A percentile compares a stretch with the other conserved stretches of the same genome.
phyloP scores from a whole-genome alignment of 495 filamentous ascomycete genomes.

The Talaromyces nanjingensis region DNA sequence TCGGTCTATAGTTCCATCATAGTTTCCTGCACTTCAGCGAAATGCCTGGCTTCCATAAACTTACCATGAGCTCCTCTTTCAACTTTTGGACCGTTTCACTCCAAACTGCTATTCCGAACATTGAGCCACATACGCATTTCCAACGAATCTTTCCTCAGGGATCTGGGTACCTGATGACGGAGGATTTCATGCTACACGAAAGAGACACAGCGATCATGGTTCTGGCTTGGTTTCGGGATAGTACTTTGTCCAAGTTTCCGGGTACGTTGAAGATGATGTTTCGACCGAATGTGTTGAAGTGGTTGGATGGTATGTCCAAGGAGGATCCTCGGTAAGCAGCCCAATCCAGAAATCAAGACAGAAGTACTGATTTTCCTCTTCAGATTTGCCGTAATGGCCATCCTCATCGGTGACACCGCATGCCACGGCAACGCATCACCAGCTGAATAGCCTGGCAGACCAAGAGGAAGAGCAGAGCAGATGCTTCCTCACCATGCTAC shows the following conservation, averaged over 20 bases:
- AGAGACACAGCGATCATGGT: conserved; percentile 42
- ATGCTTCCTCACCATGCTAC: too few relatives aligned
- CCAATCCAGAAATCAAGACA: not conserved
- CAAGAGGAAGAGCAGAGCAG: too few relatives aligned
- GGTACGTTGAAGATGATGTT: conserved; percentile 35
- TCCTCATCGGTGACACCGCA: conserved; percentile 23
- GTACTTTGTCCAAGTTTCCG: conserved; percentile 13
- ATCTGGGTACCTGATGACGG: conserved; percentile 52
- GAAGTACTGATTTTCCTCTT: not conserved
- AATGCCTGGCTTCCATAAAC: conserved; percentile 21
- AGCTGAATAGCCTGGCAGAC: too few relatives aligned
- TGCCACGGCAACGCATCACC: conserved; percentile 3
- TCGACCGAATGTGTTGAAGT: conserved; percentile 32
- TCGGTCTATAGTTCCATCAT: conserved; percentile 30
- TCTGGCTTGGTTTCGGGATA: conserved; percentile 50
- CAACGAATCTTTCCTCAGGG: conserved; percentile 53
- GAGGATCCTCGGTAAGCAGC: conserved; percentile 17
- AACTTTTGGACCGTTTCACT: conserved; percentile 35
- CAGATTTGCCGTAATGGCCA: conserved; percentile 15
- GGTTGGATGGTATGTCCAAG: conserved; percentile 16
- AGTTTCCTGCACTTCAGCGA: conserved; percentile 22
- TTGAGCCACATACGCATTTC: conserved; percentile 18
- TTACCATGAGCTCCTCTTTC: conserved; percentile 16
- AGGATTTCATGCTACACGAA: conserved; percentile 51
- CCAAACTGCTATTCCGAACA: conserved; percentile 17